phyloP scores from a whole-genome alignment of 2,329 filamentous ascomycete species.

The Colletotrichum siamense region DNA sequence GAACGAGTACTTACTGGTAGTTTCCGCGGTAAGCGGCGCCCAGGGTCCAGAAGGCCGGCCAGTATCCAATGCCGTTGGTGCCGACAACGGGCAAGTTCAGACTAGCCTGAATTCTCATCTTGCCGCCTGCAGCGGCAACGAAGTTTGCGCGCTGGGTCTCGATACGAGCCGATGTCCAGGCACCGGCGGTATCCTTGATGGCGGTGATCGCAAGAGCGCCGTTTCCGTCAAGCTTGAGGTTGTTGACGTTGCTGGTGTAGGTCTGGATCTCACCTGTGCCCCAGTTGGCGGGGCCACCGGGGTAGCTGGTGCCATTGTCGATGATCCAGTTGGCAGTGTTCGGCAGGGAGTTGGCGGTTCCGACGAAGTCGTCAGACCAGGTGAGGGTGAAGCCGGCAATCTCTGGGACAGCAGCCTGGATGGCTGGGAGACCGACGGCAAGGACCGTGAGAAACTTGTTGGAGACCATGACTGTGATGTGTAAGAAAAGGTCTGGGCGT shows the following conservation, averaged over 20 bases:
- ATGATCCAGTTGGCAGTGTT: conserved; percentile 47
- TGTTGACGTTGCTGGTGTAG: conserved; percentile 45
- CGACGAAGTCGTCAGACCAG: conserved; percentile 39
- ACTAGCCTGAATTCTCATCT: conserved; percentile 42
- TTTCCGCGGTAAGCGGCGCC: conserved; percentile 42
- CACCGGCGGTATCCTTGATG: conserved; percentile 36
- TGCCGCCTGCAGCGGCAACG: conserved; percentile 34
- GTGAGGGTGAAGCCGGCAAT: conserved; percentile 26
- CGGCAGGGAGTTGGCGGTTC: conserved; percentile 34
- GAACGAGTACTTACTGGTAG: conserved; percentile 25
- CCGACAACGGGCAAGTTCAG: conserved; percentile 46
- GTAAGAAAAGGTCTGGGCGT: not conserved
- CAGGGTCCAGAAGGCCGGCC: conserved; percentile 54
- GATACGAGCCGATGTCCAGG: conserved; percentile 51
- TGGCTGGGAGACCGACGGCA: not conserved
- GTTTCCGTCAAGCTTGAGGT: conserved; percentile 55
- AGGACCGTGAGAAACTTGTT: not conserved
- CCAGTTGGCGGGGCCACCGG: conserved; percentile 51
- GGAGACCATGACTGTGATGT: not conserved
- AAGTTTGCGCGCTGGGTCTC: conserved; percentile 42
- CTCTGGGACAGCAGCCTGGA: conserved; percentile 15
- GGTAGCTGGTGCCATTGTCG: conserved; percentile 49
- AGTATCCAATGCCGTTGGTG: conserved; percentile 37
- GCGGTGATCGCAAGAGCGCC: conserved; percentile 52
- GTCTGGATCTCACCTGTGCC: conserved; percentile 54